Base-by-base conservation (phyloP, 2,329 filamentous ascomycete genomes). In the Diaporthe aspalathi region DNA sequence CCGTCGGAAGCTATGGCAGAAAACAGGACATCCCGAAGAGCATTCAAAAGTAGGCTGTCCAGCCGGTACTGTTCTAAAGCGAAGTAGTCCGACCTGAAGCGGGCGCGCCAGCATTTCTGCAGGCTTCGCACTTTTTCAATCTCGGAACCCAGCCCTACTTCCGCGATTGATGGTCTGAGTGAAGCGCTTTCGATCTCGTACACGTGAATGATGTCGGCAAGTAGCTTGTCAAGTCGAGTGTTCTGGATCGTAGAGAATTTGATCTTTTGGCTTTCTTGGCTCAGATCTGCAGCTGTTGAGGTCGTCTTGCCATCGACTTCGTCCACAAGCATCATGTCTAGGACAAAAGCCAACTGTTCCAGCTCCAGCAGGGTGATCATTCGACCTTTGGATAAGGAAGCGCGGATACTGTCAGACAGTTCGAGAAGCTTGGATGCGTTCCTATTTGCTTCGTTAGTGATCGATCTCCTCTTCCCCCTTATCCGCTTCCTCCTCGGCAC, bases 61-160 rank as follows among this genome's bases (percentile, higher is more conserved):
- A 52, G 24, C 1, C 69, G 35, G 65, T 68, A 68, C 22, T 60
- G 65, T 35, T 71, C 71, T 9, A 73, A 49, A 11, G 43, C 24
- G 22, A 68, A 66, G 29, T 73, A 73, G 20, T 73, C 57, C 5
- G 56, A 52, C 38, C 68, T 68, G 71, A 71, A 73, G n/a, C 69
- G 62, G 5, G 57, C 43, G 27, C 67, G 68, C 71, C 70, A 73
- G 32, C 63, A 9, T 47, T 47, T 65, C 54, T 72, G 56, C 27
- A 70, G 47, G 49, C 27, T 43, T 20, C 24, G 56, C 20, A 71
- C 70, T 16, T 47, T 65, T 35, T 70, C 50, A 11, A 70, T 40
- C 52, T 68, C 63, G 12, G 43, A 62, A 17, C 70, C 50, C 22
- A 65, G 32, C 11, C 38, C 67, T 14, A 35, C 14, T 6, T 49